Conservation (phyloP, 164 flowering plant genomes). For the Aristolochia contorta region DNA sequence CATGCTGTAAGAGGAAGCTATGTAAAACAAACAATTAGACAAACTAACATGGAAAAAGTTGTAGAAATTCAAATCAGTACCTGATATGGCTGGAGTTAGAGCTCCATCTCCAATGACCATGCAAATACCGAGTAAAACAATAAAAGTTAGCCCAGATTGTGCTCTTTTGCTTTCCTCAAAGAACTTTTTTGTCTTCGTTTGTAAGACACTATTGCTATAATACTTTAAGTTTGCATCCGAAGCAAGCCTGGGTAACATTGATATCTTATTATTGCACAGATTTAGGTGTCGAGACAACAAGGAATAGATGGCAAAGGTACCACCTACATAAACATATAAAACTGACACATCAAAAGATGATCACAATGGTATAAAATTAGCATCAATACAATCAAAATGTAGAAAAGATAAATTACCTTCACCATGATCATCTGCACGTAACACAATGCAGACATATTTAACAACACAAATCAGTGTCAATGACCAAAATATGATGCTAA, state of each 20-base stretch:
- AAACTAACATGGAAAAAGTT: neutral
- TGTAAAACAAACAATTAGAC: neutral
- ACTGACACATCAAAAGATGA: neutral
- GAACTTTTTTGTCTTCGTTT: conserved; percentile 45
- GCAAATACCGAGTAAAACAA: conserved; percentile 70
- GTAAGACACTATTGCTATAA: conserved; percentile 22
- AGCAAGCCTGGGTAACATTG: conserved; percentile 30
- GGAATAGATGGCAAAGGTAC: conserved; percentile 91
- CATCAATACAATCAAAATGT: neutral
- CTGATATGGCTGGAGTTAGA: conserved; percentile 85
- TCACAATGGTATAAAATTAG: neutral
- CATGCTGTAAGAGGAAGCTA: neutral
- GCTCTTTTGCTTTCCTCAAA: conserved; percentile 63
- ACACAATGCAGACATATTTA: conserved; percentile 51
- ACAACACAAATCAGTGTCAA: conserved; percentile 61
- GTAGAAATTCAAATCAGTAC: conserved; percentile 25
- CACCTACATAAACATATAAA: conserved; percentile 37
- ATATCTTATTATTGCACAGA: conserved; percentile 9
- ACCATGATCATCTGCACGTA: conserved; percentile 75
- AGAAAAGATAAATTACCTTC: conserved; percentile 44
- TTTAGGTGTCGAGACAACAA: conserved; percentile 79
- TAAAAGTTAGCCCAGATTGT: conserved; percentile 44
- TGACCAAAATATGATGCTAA: conserved; percentile 68
- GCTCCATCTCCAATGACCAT: conserved; percentile 93
- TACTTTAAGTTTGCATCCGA: conserved; percentile 82